Conservation (phyloP, 2,329 filamentous ascomycete genomes). For the Neonectria faginata region DNA sequence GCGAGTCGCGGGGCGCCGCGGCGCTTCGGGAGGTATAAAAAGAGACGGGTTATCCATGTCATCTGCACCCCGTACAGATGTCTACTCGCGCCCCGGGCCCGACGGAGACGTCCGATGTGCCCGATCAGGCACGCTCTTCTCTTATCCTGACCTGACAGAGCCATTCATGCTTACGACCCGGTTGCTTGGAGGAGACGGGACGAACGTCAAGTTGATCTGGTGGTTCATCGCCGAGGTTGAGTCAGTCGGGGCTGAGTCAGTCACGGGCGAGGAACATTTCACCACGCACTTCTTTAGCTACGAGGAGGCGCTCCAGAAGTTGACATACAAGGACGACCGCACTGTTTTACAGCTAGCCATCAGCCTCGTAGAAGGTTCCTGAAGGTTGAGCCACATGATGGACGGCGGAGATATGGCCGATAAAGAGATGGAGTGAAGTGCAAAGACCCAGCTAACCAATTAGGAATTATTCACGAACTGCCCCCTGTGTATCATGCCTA, state of each 20-base stretch:
- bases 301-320: slow-evolving; percentile 15
- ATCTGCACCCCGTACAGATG: slow-evolving; percentile 22
- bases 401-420: not conserved
- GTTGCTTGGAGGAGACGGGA: not conserved
- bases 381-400: not conserved
- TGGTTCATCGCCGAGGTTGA: slow-evolving; percentile 25
- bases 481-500: slow-evolving; percentile 18
- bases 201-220: slow-evolving; percentile 27
- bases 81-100: slow-evolving; percentile 26
- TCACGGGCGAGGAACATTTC: slow-evolving; percentile 10
- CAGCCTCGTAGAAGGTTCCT: slow-evolving; percentile 7
- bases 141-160: slow-evolving; percentile 34
- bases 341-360: slow-evolving; percentile 25
- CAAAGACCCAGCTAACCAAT: not conserved
- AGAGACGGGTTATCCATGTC: slow-evolving; percentile 31
- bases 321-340: slow-evolving; percentile 21
- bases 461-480: not conserved
- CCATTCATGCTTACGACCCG: slow-evolving; percentile 30
- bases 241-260: no score
- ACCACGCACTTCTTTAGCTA: slow-evolving; percentile 21
- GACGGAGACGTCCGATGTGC: slow-evolving; percentile 13
- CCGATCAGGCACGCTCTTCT: slow-evolving; percentile 31
- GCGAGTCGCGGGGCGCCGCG: slow-evolving; percentile 24
- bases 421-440: slow-evolving; percentile 5
- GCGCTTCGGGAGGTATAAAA: slow-evolving; percentile 31